Evolutionary conservation across 306 rosid species (phyloP).

Genomic region (Trichosanthes truncata): DNA sequence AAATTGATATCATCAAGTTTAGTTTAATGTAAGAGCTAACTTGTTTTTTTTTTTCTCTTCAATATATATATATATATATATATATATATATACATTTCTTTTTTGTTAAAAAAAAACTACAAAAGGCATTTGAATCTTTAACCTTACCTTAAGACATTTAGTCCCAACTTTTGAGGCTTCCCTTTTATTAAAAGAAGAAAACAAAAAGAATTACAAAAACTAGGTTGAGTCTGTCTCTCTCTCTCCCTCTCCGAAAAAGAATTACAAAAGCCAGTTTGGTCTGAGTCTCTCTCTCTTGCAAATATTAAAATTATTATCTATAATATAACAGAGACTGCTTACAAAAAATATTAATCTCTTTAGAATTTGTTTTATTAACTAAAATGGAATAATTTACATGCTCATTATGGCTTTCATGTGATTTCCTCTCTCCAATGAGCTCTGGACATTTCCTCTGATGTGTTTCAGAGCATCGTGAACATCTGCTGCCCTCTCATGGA

Average conservation of each 20-base stretch:
- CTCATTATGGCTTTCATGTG: slow-evolving; percentile 20
- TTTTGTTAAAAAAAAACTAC: no score
- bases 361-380: no score
- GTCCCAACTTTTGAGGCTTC: not conserved
- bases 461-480: slow-evolving; percentile 40
- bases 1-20: not conserved
- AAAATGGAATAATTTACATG: not conserved
- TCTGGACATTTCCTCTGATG: slow-evolving; percentile 38
- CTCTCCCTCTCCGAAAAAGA: not conserved
- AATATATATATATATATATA: no score
- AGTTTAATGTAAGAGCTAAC: not conserved
- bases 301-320: not conserved
- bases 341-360: not conserved
- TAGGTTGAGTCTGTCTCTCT: not conserved
- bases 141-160: not conserved
- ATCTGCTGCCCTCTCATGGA: slow-evolving; percentile 34
- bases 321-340: not conserved
- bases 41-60: no score
- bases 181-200: not conserved
- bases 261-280: not conserved
- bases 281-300: not conserved
- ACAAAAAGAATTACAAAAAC: not conserved
- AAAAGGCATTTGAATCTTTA: no score
- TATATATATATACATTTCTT: no score
- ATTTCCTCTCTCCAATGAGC: slow-evolving; percentile 32